Evolutionary conservation across 345 rosid genomes (phyloP), one percentile per base, ranked within the genome.

Genomic region (Hibiscus mutabilis): DNA sequence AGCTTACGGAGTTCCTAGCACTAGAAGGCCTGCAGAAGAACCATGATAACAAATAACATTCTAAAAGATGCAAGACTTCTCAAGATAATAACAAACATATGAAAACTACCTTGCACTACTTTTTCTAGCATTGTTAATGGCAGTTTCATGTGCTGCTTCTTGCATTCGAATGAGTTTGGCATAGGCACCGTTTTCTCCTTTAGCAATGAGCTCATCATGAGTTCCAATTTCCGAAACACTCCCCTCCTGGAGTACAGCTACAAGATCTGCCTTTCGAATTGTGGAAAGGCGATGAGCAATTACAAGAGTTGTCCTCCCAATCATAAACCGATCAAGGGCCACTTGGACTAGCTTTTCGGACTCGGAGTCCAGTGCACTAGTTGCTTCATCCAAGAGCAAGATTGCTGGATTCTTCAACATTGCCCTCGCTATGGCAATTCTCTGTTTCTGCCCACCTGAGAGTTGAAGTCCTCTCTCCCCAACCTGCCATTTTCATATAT

Each of bases 271-370:
- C 89, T 94, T 94, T 31, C 96, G 89, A 58, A 94, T 91, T 66
- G 98, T 94, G 31, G 98, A 94, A 67, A 94, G 97, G 31, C 98
- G 93, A 70, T 94, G 98, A 35, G 98, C 98, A 37, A 94, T 94
- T 44, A 94, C 89, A 27, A 94, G 93, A 73, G 98, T 94, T 6
- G 98, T 91, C 85, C 98, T 91, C 18, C 98, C 98, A 12, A 94
- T 94, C 98, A 94, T 94, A 80, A 94, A 91, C 44, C 98, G 87
- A 67, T 94, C 98, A 29, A 94, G 91, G 15, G 98, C 98, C 72
- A 91, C 98, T 75, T 94, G 98, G 22, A 94, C 98, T 11, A 94
- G 89, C 78, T 91, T 94, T 81, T 94, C 98, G 5, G 98, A 94
- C 77, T 94, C 98, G 0, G 96, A 92, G 79, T 94, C 98, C 80